Conservation (phyloP, 768 basidiomycete species). For the Mycena vitilis region DNA sequence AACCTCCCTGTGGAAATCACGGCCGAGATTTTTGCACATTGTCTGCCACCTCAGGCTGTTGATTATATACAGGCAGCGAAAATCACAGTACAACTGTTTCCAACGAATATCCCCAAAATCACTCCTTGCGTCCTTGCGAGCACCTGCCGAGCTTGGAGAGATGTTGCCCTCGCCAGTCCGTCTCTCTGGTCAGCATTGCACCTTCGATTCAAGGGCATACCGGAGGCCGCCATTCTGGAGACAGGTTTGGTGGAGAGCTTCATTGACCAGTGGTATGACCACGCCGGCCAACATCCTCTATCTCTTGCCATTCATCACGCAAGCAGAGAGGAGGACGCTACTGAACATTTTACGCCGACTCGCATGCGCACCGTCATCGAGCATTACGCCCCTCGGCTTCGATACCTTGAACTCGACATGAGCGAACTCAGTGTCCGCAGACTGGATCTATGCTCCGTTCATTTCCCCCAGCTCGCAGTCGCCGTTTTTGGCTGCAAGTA, state of each 20-base stretch:
- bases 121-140: too few relatives aligned
- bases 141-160: too few relatives aligned
- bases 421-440: neutral
- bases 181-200: neutral
- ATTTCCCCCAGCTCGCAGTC: neutral
- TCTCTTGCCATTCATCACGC: neutral
- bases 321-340: neutral
- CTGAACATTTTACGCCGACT: neutral
- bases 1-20: too few relatives aligned
- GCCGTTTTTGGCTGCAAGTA: neutral
- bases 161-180: neutral
- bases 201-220: neutral
- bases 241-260: neutral
- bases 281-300: neutral
- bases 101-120: neutral
- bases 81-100: neutral
- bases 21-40: too few relatives aligned
- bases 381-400: neutral
- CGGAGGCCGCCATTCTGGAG: neutral
- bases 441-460: neutral
- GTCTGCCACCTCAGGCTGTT: too few relatives aligned
- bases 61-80: neutral
- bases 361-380: neutral
- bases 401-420: neutral
- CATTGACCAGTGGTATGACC: neutral